Conservation (phyloP, 176 grass and related monocot species). For the Aegilops longissima region DNA sequence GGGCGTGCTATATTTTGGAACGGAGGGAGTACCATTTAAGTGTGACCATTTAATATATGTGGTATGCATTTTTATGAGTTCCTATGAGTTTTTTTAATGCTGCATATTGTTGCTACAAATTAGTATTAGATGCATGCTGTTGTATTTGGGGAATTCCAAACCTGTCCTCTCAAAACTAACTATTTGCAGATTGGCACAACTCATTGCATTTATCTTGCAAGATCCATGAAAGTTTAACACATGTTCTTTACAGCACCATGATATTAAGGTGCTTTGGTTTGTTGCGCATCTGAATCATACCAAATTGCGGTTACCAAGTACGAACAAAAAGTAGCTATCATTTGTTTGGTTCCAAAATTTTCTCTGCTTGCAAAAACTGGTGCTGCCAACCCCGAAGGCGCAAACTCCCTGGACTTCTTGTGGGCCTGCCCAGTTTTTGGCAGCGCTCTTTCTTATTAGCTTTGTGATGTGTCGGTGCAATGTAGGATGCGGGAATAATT, state of each 20-base stretch:
- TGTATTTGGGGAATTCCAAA: background rate
- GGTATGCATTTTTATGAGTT: background rate
- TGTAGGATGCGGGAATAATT: background rate
- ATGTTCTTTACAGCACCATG: background rate
- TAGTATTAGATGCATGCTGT: background rate
- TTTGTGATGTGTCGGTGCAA: background rate
- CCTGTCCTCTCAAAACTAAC: background rate
- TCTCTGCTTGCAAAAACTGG: background rate
- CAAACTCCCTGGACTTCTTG: background rate
- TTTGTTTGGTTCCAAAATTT: background rate
- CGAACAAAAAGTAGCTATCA: background rate
- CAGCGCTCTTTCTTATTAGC: background rate
- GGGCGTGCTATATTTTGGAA: no score
- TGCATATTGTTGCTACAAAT: slow-evolving; percentile 2
- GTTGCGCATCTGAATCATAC: background rate
- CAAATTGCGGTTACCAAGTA: background rate
- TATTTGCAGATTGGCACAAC: background rate
- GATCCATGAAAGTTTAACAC: background rate
- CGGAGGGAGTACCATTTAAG: background rate
- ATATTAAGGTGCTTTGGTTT: background rate
- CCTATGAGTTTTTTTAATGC: background rate
- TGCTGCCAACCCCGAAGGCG: background rate
- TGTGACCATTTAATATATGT: background rate
- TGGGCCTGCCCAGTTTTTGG: background rate
- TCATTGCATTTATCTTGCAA: background rate